A percentile compares a stretch with the other conserved stretches of the same genome.
Conservation (phyloP, 1,284 basidiomycete species). For the Caloboletus firmus region DNA sequence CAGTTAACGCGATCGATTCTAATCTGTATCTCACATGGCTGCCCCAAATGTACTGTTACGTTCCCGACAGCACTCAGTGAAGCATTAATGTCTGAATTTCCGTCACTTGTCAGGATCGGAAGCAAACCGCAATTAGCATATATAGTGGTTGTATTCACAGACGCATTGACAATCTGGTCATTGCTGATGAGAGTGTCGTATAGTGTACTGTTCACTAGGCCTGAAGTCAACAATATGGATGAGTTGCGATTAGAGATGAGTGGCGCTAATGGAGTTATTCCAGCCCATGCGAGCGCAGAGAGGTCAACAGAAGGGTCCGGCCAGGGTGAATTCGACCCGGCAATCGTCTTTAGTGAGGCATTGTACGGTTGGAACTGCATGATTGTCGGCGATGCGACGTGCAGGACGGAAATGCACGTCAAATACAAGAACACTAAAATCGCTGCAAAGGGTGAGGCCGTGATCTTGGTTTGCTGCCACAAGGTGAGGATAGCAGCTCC, state of each 20-base stretch:
- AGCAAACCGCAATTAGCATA: no score
- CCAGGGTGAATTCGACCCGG: constrained; percentile 1
- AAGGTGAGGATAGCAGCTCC: constrained; percentile 1
- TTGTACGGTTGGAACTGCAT: constrained; percentile 2
- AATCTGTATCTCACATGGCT: neutral
- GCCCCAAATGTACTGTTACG: neutral
- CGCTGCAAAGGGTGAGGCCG: neutral
- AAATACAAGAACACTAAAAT: neutral
- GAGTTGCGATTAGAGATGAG: neutral
- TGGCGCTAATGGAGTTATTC: neutral
- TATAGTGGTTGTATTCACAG: no score
- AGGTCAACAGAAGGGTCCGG: neutral
- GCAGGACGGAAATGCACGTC: neutral
- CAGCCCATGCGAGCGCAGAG: neutral
- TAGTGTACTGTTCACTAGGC: neutral
- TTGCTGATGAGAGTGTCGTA: neutral
- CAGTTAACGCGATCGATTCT: neutral
- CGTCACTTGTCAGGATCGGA: no score
- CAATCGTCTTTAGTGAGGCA: neutral
- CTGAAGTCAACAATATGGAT: neutral
- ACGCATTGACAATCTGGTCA: neutral
- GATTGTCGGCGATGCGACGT: constrained; percentile 1
- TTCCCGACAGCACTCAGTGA: neutral
- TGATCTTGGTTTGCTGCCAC: constrained; percentile 5
- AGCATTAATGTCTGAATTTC: no score